Percentiles rank a stretch among this genome's conserved stretches.
Conservation (phyloP, 164 flowering plant species). For the Hamamelis virginiana region DNA sequence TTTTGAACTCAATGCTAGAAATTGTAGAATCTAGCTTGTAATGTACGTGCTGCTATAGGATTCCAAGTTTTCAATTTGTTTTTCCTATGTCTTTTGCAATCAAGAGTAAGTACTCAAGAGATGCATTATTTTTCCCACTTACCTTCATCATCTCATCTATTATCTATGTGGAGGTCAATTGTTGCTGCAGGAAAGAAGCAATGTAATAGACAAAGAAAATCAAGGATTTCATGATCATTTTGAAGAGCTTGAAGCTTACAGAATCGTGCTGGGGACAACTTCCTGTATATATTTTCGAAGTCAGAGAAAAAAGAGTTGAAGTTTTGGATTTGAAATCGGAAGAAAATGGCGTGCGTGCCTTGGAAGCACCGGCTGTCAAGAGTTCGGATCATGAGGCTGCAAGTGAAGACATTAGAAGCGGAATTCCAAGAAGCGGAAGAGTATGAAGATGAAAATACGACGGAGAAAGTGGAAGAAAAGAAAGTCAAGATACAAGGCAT, state of each 20-base stretch:
- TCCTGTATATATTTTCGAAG: slow-evolving; percentile 8
- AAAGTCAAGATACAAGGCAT: no score
- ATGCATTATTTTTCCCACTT: no score
- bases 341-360: no score
- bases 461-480: slow-evolving; percentile 27
- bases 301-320: slow-evolving; percentile 11
- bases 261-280: slow-evolving; percentile 40
- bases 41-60: no score
- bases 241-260: slow-evolving; percentile 45
- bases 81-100: no score
- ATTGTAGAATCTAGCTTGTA: no score
- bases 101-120: no score
- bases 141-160: no score
- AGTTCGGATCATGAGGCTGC: not conserved
- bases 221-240: slow-evolving; percentile 5
- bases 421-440: slow-evolving; percentile 18
- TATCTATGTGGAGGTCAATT: no score
- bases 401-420: slow-evolving; percentile 21
- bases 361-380: not conserved
- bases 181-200: no score
- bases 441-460: slow-evolving; percentile 15
- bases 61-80: no score
- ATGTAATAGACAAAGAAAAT: slow-evolving; percentile 22
- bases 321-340: slow-evolving; percentile 6
- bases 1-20: no score